Evolutionary conservation across 192 early-diverging fungal species (phyloP).

Genomic region (Polychytrium aggregatum): DNA sequence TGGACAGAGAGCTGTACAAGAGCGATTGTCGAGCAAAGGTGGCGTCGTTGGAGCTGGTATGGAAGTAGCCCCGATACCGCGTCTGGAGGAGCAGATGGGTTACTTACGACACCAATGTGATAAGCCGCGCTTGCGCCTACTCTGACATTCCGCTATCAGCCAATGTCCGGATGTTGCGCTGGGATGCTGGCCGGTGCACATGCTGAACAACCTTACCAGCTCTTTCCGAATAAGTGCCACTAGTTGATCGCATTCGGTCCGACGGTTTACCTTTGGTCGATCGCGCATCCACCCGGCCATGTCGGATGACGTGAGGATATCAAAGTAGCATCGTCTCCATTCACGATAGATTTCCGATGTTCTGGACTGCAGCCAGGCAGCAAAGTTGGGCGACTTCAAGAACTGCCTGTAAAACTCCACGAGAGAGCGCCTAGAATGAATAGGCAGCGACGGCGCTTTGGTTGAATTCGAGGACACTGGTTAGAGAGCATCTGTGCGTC

Average conservation of each 20-base stretch:
- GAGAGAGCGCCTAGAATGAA: constrained; percentile 39
- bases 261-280: constrained; percentile 13
- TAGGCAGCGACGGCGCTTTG: constrained; percentile 38
- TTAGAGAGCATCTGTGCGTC: no score
- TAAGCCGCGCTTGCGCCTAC: no score
- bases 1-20: no score
- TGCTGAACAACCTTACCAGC: constrained; percentile 35
- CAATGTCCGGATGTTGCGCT: no score
- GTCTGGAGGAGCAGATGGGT: no score
- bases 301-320: constrained; percentile 53
- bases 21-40: no score
- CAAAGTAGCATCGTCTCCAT: constrained; percentile 62
- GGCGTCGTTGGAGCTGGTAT: no score
- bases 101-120: no score
- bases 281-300: constrained; percentile 32
- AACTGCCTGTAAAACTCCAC: constrained; percentile 81
- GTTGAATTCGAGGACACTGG: no score
- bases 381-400: constrained; percentile 90
- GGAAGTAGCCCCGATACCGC: no score
- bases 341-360: constrained; percentile 71
- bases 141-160: no score
- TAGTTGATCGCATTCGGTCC: constrained; percentile 62
- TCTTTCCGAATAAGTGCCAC: constrained; percentile 54
- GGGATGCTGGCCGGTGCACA: no score
- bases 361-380: constrained; percentile 80